phyloP scores from a whole-genome alignment of 192 early-diverging fungal genomes.

The Coemansia sp. region DNA sequence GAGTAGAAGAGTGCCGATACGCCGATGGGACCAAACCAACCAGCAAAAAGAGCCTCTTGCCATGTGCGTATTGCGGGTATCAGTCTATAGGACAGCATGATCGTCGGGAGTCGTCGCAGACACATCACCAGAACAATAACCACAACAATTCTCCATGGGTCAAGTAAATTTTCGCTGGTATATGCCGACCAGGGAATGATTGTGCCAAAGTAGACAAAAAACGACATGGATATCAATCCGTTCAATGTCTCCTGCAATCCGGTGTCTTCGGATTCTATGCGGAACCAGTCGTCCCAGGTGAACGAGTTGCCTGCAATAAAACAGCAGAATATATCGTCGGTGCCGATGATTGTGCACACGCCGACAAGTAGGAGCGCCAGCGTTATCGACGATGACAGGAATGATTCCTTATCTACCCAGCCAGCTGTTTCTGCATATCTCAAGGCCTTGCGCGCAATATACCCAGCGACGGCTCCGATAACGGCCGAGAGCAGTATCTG shows the following conservation, averaged over 20 bases:
- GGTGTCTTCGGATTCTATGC: slow-evolving; percentile 74
- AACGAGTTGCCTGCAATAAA: slow-evolving; percentile 80
- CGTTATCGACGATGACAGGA: slow-evolving; percentile 80
- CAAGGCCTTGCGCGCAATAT: slow-evolving; percentile 65
- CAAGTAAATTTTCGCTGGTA: slow-evolving; percentile 33
- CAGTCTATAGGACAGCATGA: slow-evolving; percentile 62
- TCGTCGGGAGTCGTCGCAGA: slow-evolving; percentile 71
- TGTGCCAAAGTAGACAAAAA: slow-evolving; percentile 88
- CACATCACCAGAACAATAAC: slow-evolving; percentile 65
- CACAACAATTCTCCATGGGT: slow-evolving; percentile 69
- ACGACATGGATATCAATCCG: slow-evolving; percentile 79
- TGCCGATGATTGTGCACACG: slow-evolving; percentile 69
- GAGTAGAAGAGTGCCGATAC: slow-evolving; percentile 65
- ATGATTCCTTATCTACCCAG: slow-evolving; percentile 86
- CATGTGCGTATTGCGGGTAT: slow-evolving; percentile 71
- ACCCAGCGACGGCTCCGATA: slow-evolving; percentile 75
- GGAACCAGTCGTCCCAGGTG: slow-evolving; percentile 93
- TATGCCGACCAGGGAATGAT: slow-evolving; percentile 75
- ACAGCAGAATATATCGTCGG: slow-evolving; percentile 75
- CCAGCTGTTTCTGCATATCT: slow-evolving; percentile 64
- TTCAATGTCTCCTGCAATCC: slow-evolving; percentile 91
- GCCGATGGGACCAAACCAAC: slow-evolving; percentile 93
- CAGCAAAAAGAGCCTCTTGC: slow-evolving; percentile 78
- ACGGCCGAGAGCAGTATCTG: slow-evolving; percentile 70
- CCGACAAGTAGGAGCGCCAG: slow-evolving; percentile 72